phyloP scores from a whole-genome alignment of 306 rosid species.

The Betula pendula region DNA sequence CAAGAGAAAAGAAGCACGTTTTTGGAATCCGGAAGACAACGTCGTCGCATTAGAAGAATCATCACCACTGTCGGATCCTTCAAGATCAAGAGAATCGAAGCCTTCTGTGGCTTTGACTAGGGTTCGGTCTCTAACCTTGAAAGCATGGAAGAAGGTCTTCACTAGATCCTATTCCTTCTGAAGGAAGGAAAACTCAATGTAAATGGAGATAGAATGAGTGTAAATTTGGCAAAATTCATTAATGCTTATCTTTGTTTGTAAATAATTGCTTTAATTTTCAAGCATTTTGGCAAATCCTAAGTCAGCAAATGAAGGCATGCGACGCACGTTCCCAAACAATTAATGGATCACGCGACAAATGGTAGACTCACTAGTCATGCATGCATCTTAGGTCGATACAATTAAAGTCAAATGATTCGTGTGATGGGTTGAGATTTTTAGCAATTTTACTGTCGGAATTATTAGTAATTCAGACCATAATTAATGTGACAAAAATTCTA shows the following conservation, averaged over 20 bases:
- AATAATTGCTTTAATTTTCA: constrained; percentile 29
- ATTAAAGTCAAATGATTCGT: not conserved
- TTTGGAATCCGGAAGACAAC: constrained; percentile 72
- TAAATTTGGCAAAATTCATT: constrained; percentile 24
- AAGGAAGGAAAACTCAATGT: not conserved
- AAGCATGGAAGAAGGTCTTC: constrained; percentile 73
- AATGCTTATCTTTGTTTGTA: constrained; percentile 22
- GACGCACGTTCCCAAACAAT: not conserved
- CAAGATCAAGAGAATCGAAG: constrained; percentile 32
- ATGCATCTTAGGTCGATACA: not conserved
- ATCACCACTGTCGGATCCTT: constrained; percentile 29
- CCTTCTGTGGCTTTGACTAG: constrained; percentile 53
- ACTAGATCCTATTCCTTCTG: constrained; percentile 63
- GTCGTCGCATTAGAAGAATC: constrained; percentile 31
- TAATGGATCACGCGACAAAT: not conserved
- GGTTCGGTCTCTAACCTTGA: constrained; percentile 69
- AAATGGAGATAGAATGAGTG: constrained; percentile 22
- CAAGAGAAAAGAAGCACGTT: constrained; percentile 81
- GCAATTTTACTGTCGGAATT: no score
- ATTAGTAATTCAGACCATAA: no score
- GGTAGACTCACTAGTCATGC: not conserved
- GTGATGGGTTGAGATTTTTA: no score
- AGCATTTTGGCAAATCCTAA: constrained; percentile 22
- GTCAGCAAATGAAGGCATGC: not conserved
- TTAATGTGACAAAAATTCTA: no score